Percentiles rank a stretch among this genome's conserved stretches.
Evolutionary conservation across 352 stramenopile genomes (phyloP).

Genomic region (Phytophthora ohioensis): DNA sequence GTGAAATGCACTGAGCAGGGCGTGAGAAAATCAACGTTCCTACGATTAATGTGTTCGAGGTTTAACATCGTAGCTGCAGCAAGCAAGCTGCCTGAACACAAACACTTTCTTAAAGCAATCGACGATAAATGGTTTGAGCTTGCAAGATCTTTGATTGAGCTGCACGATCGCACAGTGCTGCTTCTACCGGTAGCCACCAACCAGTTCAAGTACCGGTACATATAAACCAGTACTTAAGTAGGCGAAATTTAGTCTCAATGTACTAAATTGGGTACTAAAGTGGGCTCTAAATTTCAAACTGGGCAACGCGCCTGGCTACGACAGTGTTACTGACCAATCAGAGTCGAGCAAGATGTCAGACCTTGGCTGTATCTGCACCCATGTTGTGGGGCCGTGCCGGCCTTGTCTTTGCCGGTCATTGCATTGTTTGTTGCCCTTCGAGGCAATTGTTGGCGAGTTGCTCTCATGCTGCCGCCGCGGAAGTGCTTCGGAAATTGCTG

Average conservation of each 20-base stretch:
- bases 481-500: neutral
- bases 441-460: neutral
- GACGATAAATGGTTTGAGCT: too few relatives aligned
- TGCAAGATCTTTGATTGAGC: too few relatives aligned
- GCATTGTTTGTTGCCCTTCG: constrained; percentile 10
- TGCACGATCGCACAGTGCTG: too few relatives aligned
- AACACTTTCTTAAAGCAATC: too few relatives aligned
- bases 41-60: too few relatives aligned
- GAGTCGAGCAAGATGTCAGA: constrained; percentile 10
- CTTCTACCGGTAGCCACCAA: too few relatives aligned
- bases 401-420: constrained; percentile 5
- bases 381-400: constrained; percentile 9
- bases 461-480: neutral
- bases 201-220: too few relatives aligned
- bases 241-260: neutral
- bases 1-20: too few relatives aligned
- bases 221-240: too few relatives aligned
- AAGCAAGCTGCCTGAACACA: too few relatives aligned
- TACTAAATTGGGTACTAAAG: neutral
- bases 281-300: neutral
- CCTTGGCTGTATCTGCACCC: constrained; percentile 5
- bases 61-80: too few relatives aligned
- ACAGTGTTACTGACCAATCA: constrained; percentile 1
- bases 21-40: too few relatives aligned
- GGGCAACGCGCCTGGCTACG: neutral